Conservation (phyloP, 2,329 filamentous ascomycete species). For the Coniochaeta pulveracea region DNA sequence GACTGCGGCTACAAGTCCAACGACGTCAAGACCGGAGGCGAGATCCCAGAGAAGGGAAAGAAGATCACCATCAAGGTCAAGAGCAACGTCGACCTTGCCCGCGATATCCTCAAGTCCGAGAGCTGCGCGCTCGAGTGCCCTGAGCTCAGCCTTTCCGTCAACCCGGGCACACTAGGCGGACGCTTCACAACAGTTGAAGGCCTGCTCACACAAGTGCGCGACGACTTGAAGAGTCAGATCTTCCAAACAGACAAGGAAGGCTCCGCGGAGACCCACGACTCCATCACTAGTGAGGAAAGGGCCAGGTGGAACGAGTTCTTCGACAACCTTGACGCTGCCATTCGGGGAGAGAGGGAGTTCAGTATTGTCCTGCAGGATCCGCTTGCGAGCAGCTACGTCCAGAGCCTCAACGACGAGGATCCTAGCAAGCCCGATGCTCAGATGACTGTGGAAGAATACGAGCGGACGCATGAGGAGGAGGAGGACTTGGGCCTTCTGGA, state of each 20-base stretch:
- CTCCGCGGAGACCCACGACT: slow-evolving; percentile 69
- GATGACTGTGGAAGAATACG: slow-evolving; percentile 72
- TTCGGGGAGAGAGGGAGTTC: slow-evolving; percentile 70
- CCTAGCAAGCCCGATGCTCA: slow-evolving; percentile 61
- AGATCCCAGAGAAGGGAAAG: slow-evolving; percentile 75
- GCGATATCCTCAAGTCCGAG: slow-evolving; percentile 95
- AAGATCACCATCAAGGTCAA: slow-evolving; percentile 70
- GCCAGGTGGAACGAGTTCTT: slow-evolving; percentile 77
- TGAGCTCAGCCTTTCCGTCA: slow-evolving; percentile 76
- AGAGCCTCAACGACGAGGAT: slow-evolving; percentile 73
- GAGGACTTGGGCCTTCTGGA: slow-evolving; percentile 84
- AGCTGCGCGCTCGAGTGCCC: slow-evolving; percentile 79
- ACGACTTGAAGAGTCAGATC: slow-evolving; percentile 79
- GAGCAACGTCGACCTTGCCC: slow-evolving; percentile 60
- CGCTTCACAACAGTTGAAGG: slow-evolving; percentile 97
- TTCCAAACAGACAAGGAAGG: slow-evolving; percentile 63
- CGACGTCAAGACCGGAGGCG: slow-evolving; percentile 95
- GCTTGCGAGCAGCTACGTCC: slow-evolving; percentile 85
- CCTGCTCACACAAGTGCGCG: slow-evolving; percentile 80
- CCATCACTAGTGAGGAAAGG: slow-evolving; percentile 54
- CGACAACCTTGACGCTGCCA: slow-evolving; percentile 60
- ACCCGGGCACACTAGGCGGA: slow-evolving; percentile 87
- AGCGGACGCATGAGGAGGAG: slow-evolving; percentile 81
- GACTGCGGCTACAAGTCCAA: slow-evolving; percentile 90
- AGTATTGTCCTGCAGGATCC: slow-evolving; percentile 79